Conservation (phyloP, 1,284 basidiomycete species). For the Apiotrichum gracile region DNA sequence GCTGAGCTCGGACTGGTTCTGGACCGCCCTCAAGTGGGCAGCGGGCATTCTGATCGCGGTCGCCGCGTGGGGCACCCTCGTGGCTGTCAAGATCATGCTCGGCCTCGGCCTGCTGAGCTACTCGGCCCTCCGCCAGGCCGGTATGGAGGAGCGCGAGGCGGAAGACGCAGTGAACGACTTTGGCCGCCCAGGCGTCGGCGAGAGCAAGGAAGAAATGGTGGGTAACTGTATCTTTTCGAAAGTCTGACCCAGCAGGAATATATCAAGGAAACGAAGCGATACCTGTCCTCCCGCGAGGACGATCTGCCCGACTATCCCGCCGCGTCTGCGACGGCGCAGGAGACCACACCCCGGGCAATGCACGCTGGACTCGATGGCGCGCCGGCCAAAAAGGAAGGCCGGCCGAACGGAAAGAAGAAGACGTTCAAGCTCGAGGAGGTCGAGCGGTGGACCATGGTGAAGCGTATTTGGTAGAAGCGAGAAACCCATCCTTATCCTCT, state of each 20-base stretch:
- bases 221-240: slow-evolving; percentile 25
- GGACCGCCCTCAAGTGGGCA: slow-evolving; percentile 56
- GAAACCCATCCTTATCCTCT: no score
- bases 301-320: slow-evolving; percentile 56
- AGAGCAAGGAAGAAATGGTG: slow-evolving; percentile 76
- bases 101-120: slow-evolving; percentile 80
- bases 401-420: slow-evolving; percentile 50
- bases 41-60: slow-evolving; percentile 58
- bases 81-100: slow-evolving; percentile 79
- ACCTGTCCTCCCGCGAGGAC: slow-evolving; percentile 64
- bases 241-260: slow-evolving; percentile 55
- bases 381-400: slow-evolving; percentile 10
- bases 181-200: slow-evolving; percentile 76
- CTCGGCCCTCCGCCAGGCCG: slow-evolving; percentile 65
- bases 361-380: slow-evolving; percentile 55
- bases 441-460: slow-evolving; percentile 88
- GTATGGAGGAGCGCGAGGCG: slow-evolving; percentile 67
- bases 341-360: not conserved
- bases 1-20: slow-evolving; percentile 36
- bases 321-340: slow-evolving; percentile 4
- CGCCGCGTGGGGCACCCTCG: slow-evolving; percentile 73
- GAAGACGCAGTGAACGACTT: slow-evolving; percentile 75
- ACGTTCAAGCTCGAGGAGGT: slow-evolving; percentile 71
- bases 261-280: slow-evolving; percentile 66
- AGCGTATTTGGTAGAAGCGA: slow-evolving; percentile 87